A percentile compares a stretch with the other conserved stretches of the same genome.
phyloP scores from a whole-genome alignment of 805 yeast genomes.

The Cyberlindnera mississippiensis region DNA sequence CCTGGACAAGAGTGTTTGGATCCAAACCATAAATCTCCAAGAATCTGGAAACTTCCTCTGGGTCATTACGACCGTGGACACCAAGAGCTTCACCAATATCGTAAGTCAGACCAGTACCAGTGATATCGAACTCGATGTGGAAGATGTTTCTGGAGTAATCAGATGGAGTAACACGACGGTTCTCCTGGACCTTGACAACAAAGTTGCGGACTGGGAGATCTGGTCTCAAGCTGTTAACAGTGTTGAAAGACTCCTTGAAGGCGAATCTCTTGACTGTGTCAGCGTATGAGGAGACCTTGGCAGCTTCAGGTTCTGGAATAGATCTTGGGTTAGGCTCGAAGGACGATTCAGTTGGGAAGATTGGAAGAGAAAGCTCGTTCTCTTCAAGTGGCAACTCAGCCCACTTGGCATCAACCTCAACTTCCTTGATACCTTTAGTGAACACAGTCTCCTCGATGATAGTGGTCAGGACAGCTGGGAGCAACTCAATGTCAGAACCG shows the following conservation, averaged over 20 bases:
- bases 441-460: slow-evolving; percentile 53
- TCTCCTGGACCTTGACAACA: slow-evolving; percentile 85
- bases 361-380: slow-evolving; percentile 41
- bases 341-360: slow-evolving; percentile 59
- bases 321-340: slow-evolving; percentile 59
- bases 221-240: slow-evolving; percentile 68
- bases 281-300: slow-evolving; percentile 38
- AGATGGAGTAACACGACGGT: slow-evolving; percentile 83
- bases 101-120: slow-evolving; percentile 87
- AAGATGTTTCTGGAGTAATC: slow-evolving; percentile 92
- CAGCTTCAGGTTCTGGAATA: slow-evolving; percentile 35
- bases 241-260: slow-evolving; percentile 75
- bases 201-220: slow-evolving; percentile 83
- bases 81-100: slow-evolving; percentile 97
- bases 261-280: slow-evolving; percentile 67
- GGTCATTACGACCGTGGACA: slow-evolving; percentile 83
- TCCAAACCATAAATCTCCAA: slow-evolving; percentile 67
- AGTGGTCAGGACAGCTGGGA: slow-evolving; percentile 66
- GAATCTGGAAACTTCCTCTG: slow-evolving; percentile 62
- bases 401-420: slow-evolving; percentile 29
- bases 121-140: slow-evolving; percentile 90
- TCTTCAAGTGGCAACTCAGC: slow-evolving; percentile 29
- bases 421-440: slow-evolving; percentile 39
- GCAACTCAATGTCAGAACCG: slow-evolving; percentile 76
- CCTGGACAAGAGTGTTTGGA: slow-evolving; percentile 62